A percentile compares a stretch with the other conserved stretches of the same genome.
These are phyloP conservation scores for Fusarium verticillioides DNA, from an alignment of 2,329 filamentous ascomycete species.

Conservation along the genomic window DNA sequence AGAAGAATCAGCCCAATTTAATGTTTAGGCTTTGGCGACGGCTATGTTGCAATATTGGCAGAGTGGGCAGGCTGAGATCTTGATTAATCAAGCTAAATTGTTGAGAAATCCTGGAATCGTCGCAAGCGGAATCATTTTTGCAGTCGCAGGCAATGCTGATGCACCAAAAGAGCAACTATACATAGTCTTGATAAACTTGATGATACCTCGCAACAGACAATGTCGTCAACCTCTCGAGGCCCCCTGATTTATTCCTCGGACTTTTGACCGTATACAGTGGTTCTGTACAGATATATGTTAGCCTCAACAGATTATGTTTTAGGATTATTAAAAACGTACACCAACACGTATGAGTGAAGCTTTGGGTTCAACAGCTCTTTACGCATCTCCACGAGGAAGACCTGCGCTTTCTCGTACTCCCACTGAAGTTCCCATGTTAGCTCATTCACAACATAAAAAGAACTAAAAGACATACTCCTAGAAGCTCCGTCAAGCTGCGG, in stretches of 20 bases:
- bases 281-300: neutral
- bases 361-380: constrained; percentile 13
- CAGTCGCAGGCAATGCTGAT: no score
- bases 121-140: fast-evolving
- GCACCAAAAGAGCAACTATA: neutral
- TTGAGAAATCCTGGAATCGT: fast-evolving
- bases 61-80: no score
- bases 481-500: constrained; percentile 16
- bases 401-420: constrained; percentile 15
- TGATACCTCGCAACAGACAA: fast-evolving
- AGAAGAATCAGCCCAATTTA: neutral
- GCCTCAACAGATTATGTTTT: fast-evolving
- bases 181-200: no score
- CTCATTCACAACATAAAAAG: no score
- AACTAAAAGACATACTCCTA: neutral
- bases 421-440: neutral
- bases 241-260: neutral
- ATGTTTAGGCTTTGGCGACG: fast-evolving
- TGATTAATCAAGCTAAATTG: fast-evolving
- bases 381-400: constrained; percentile 8
- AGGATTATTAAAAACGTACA: neutral
- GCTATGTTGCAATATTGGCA: neutral
- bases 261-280: constrained; percentile 15
- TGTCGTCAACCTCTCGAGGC: neutral
- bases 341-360: constrained; percentile 13